phyloP scores from a whole-genome alignment of 2,329 filamentous ascomycete genomes.

The Blumeriella jaapii region DNA sequence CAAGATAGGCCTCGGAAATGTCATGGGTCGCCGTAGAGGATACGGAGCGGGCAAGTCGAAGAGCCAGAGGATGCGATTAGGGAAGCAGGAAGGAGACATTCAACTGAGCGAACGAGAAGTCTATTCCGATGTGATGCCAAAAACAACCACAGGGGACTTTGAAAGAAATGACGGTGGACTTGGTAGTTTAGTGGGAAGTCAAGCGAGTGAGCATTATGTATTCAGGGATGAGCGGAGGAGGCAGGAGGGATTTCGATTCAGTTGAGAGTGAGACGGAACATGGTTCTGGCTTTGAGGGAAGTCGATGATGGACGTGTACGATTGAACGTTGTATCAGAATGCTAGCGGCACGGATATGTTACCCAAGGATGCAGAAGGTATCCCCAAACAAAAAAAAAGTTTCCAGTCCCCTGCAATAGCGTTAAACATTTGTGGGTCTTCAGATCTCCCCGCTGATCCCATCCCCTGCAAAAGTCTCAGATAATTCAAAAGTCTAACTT shows the following conservation, averaged over 20 bases:
- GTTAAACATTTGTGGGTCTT: too few relatives aligned
- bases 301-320: too few relatives aligned
- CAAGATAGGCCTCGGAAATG: slow-evolving; percentile 23
- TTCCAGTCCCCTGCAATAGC: too few relatives aligned
- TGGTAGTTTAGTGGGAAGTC: slow-evolving; percentile 19
- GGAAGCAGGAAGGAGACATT: slow-evolving; percentile 16
- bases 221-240: slow-evolving; percentile 14
- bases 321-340: too few relatives aligned
- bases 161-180: slow-evolving; percentile 15
- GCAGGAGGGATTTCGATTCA: slow-evolving; percentile 3
- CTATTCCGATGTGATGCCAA: not conserved
- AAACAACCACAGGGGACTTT: slow-evolving; percentile 4
- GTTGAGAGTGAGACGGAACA: too few relatives aligned
- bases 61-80: slow-evolving; percentile 21
- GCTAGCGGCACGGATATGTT: too few relatives aligned
- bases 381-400: too few relatives aligned
- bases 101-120: slow-evolving; percentile 19
- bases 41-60: slow-evolving; percentile 23
- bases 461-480: too few relatives aligned
- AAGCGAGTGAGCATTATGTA: slow-evolving; percentile 11
- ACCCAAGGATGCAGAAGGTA: too few relatives aligned
- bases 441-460: too few relatives aligned
- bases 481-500: too few relatives aligned
- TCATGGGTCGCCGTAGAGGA: slow-evolving; percentile 23
- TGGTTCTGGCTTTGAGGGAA: too few relatives aligned